These are phyloP conservation scores for Lentinus brumalis DNA, from an alignment of 768 basidiomycete genomes.

Conservation along the genomic window DNA sequence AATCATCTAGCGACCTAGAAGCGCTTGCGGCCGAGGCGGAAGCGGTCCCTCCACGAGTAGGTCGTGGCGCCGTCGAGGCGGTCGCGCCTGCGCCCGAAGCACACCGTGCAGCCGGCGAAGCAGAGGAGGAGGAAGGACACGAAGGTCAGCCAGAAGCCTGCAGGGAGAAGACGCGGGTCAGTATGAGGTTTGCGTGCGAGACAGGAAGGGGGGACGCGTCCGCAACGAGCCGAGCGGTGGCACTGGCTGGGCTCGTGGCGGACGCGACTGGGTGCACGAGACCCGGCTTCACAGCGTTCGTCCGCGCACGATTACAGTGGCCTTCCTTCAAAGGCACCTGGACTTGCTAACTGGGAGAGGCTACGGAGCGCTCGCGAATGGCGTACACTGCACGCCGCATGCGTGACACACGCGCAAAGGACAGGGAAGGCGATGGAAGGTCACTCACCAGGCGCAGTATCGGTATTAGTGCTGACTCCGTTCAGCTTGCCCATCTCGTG, in stretches of 20 bases:
- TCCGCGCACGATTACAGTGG: too few relatives aligned
- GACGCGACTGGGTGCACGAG: too few relatives aligned
- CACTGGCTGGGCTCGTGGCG: too few relatives aligned
- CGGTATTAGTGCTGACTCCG: conserved; percentile 46
- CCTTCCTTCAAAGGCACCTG: too few relatives aligned
- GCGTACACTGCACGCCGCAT: too few relatives aligned
- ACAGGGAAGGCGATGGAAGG: not conserved
- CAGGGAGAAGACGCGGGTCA: not conserved
- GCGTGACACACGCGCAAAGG: not conserved
- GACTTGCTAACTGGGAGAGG: too few relatives aligned
- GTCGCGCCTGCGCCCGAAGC: conserved; percentile 63
- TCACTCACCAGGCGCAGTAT: conserved; percentile 67
- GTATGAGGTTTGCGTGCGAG: not conserved
- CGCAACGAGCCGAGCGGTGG: too few relatives aligned
- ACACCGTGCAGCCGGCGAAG: conserved; percentile 68
- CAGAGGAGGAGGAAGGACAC: conserved; percentile 62
- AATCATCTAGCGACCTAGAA: too few relatives aligned
- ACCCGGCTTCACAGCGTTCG: too few relatives aligned
- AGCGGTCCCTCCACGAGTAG: conserved; percentile 38
- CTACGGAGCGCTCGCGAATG: conserved; percentile 1
- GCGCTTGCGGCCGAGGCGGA: conserved; percentile 13
- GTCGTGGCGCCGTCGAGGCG: conserved; percentile 45
- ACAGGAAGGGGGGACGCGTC: not conserved
- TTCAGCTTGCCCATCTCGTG: conserved; percentile 56
- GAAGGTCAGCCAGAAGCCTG: conserved; percentile 80